Evolutionary conservation across 305 asterid species (phyloP).

Genomic region (Fraxinus latifolia): DNA sequence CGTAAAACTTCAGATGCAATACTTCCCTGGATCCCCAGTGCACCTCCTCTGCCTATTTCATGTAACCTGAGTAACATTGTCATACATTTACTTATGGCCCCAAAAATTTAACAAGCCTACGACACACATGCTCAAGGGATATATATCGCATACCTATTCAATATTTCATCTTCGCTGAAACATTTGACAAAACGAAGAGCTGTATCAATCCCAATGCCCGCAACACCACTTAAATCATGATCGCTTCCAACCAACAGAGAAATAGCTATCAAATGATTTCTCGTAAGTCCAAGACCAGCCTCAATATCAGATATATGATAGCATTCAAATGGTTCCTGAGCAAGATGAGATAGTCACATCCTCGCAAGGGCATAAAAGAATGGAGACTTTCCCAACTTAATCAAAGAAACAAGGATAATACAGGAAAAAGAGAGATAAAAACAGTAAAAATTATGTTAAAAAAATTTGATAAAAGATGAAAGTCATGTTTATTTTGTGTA

Average conservation of each 20-base stretch:
- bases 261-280: constrained; percentile 81
- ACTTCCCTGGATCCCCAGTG: constrained; percentile 24
- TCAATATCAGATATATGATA: constrained; percentile 76
- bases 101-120: neutral
- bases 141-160: constrained; percentile 48
- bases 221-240: constrained; percentile 74
- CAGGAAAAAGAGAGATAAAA: neutral
- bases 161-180: constrained; percentile 64
- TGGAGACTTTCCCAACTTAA: neutral
- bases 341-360: constrained; percentile 22
- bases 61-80: constrained; percentile 52
- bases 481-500: neutral
- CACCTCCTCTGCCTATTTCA: constrained; percentile 51
- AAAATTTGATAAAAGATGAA: neutral
- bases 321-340: constrained; percentile 91
- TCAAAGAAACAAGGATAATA: neutral
- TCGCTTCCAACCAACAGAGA: constrained; percentile 89
- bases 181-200: constrained; percentile 80
- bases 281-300: constrained; percentile 69
- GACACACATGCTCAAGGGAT: constrained; percentile 5
- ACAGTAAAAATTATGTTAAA: neutral
- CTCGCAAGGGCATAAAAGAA: neutral
- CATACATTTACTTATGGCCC: constrained; percentile 8
- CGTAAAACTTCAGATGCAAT: constrained; percentile 24
- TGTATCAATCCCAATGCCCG: constrained; percentile 76